Percentiles rank a stretch among this genome's conserved stretches.
These are phyloP conservation scores for Rhizomucor pusillus DNA, from an alignment of 371 early-diverging fungal genomes.

Conservation along the genomic window DNA sequence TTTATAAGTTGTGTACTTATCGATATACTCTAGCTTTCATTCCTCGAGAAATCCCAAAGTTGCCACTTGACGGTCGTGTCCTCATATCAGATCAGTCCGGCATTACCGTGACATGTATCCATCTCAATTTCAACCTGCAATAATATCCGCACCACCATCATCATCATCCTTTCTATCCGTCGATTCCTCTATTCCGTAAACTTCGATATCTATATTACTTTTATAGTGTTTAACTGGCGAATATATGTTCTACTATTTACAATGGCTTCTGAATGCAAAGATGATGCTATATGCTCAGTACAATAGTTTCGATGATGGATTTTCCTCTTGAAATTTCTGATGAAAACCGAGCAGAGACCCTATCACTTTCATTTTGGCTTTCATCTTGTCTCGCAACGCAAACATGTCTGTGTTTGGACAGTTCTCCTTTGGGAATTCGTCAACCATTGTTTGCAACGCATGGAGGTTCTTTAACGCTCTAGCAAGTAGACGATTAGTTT, in stretches of 20 bases:
- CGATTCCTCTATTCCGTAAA: no score
- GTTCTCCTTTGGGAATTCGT: constrained; percentile 57
- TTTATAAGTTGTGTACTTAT: background rate
- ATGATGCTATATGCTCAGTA: constrained; percentile 4
- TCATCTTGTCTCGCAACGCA: constrained; percentile 55
- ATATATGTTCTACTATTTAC: constrained; percentile 1
- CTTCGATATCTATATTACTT: background rate
- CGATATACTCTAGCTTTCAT: constrained; percentile 28
- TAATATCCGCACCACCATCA: constrained; percentile 2
- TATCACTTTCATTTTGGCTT: constrained; percentile 60
- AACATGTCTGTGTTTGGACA: constrained; percentile 56
- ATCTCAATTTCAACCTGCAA: constrained; percentile 31
- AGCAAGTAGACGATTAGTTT: background rate
- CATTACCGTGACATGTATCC: constrained; percentile 41
- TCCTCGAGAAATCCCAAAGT: constrained; percentile 40
- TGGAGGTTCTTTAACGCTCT: constrained; percentile 51
- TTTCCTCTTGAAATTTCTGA: constrained; percentile 36
- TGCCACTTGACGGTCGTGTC: constrained; percentile 39
- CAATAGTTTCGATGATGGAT: constrained; percentile 13
- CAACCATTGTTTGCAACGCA: constrained; percentile 41
- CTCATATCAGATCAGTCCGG: constrained; percentile 42
- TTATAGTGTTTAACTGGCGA: background rate
- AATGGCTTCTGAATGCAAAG: background rate
- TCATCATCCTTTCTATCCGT: no score
- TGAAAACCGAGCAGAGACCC: constrained; percentile 50